Base-by-base conservation (phyloP, 176 grass and related monocot genomes). In the Areca catechu region DNA sequence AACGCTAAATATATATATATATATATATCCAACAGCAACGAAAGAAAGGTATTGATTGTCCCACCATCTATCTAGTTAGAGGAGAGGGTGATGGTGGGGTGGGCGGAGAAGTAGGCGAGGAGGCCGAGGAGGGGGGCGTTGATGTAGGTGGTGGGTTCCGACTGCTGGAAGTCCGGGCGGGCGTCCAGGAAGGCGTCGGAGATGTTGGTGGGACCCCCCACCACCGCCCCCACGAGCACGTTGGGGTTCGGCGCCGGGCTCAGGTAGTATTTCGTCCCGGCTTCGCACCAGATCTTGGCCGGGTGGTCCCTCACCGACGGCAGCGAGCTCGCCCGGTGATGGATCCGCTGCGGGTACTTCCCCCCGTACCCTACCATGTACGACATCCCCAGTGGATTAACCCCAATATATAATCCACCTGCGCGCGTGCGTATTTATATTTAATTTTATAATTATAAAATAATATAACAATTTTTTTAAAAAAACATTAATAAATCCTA, bases 331-430 rank as follows among this genome's bases (percentile, higher is more conserved):
- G 57, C 93, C 7, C 87, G 68, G 75, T 98, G 87, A 78, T 98
- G 93, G 73, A 98, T 92, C 43, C 84, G 78, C 47, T 25, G 77
- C 27, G 93, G 93, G 48, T 74, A 98, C 50, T 54, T 75, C 5
- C 50, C 23, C 3, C 93, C 84, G 66, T 98, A 92, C 0, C 84
- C 93, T 17, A 98, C 93, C 93, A 98, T 98, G 76, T 98, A 92
- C 5, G 93, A 98, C 87, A 88, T 85, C 6, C 87, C 71, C 61
- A 98, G 64, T 27, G 93, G 93, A 79, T 98, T 98, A 55, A 88
- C 78, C 5, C 87, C 24, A 98, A 59, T 71, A 92, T 98, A 68
- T 92, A 98, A 66, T 98, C 86, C 69, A 92, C 83, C 85, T 88
- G 61, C 5, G 27, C 5, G 5, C 27, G 3, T 28, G 0, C 3